These are phyloP conservation scores for Kurtzmaniella cleridarum DNA, from an alignment of 805 yeast genomes.

Conservation along the genomic window DNA sequence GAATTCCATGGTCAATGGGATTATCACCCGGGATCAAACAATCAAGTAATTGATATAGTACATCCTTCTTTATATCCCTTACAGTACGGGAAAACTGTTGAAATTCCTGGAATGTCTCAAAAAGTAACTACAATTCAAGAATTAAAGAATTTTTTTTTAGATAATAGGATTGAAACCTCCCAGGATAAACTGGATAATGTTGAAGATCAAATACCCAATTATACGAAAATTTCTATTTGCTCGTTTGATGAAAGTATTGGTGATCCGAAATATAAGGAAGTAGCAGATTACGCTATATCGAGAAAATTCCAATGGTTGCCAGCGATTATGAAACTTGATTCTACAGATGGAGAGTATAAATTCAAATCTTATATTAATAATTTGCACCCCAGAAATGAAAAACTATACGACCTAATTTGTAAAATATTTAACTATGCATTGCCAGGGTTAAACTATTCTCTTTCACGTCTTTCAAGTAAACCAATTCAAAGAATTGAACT, in stretches of 20 bases:
- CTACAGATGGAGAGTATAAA: constrained; percentile 8
- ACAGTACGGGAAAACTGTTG: constrained; percentile 23
- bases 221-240: constrained; percentile 3
- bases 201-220: constrained; percentile 1
- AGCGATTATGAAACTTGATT: constrained; percentile 9
- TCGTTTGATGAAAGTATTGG: constrained; percentile 7
- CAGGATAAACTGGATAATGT: not conserved
- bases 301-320: constrained; percentile 35
- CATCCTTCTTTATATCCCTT: constrained; percentile 38
- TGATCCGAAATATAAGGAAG: constrained; percentile 8
- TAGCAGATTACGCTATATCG: constrained; percentile 13
- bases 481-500: constrained; percentile 11
- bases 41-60: constrained; percentile 34
- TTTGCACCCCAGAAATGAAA: constrained; percentile 27
- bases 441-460: constrained; percentile 26
- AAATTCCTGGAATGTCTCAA: constrained; percentile 6
- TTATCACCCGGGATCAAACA: constrained; percentile 33
- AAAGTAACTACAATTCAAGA: too few relatives aligned
- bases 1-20: constrained; percentile 16
- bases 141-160: too few relatives aligned
- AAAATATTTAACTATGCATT: constrained; percentile 21
- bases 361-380: constrained; percentile 36
- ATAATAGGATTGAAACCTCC: too few relatives aligned
- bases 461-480: constrained; percentile 19
- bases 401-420: constrained; percentile 25